Base-by-base conservation (phyloP, 208 protist genomes). In the Leishmania martiniquensis region DNA sequence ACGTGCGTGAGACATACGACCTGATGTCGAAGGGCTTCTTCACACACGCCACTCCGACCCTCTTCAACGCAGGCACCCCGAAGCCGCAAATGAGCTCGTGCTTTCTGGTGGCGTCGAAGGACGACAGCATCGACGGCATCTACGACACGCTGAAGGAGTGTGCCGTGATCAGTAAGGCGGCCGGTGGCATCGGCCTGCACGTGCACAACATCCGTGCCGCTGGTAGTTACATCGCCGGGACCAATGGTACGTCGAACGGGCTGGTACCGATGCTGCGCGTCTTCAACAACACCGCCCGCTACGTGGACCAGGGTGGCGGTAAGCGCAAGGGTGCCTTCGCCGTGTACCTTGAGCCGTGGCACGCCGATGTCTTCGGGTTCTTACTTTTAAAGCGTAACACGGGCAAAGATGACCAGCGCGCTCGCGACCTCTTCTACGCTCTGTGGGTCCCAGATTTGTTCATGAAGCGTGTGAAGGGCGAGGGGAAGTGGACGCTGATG, bases 301-400 rank as follows among this genome's bases (percentile, higher is more conserved):
- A 99, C 88, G 98, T 99, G 52, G 98, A 99, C 81, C 99, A 99
- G 90, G 96, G 98, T 45, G 98, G 98, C 70, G 98, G 98, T 73
- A 99, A 99, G 88, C 96, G 99, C 80, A 99, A 99, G 81, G 99
- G 99, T 44, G 98, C 99, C 51, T 99, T 99, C 88, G 99, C 99
- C 63, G 87, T 99, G 37, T 99, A 99, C 86, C 91, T 99, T 0
- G 99, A 99, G 93, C 99, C 99, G 70, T 99, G 99, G 99, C 99
- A 99, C 85, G 96, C 98, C 1, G 99, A 99, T 78, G 92, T 99
- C 47, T 98, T 99, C 63, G 97, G 98, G 25, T 99, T 99, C 78
- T 75, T 99, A 20, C 93, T 99, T 57, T 88, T 99, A 37, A 98
- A 97, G 88, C 99, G 98, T 87, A 99, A 99, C 87, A 97, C 93